Evolutionary conservation across 176 grass and related monocot genomes (phyloP).

Genomic region (Melocanna baccifera): DNA sequence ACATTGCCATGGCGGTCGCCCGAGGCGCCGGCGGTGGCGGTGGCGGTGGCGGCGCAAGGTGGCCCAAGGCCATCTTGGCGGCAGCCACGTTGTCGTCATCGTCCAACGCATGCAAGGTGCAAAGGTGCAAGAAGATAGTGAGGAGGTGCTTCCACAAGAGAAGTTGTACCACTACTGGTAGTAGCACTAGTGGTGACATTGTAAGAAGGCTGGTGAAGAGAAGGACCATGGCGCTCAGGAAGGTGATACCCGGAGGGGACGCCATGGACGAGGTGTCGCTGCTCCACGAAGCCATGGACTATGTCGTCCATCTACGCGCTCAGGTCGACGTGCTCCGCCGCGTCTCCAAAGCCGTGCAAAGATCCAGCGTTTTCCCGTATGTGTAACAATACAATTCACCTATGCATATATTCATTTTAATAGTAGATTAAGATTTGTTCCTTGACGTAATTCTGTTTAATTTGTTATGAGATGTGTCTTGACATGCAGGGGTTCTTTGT

Average conservation of each 20-base stretch:
- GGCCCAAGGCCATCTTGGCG: constrained; percentile 33
- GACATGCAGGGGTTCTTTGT: constrained; percentile 13
- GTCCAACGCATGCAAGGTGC: neutral
- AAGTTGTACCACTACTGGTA: neutral
- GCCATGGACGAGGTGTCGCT: constrained; percentile 38
- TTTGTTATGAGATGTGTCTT: neutral
- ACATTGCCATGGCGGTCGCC: constrained; percentile 55
- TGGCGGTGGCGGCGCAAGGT: constrained; percentile 7
- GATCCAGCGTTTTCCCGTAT: constrained; percentile 1
- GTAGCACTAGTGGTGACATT: neutral
- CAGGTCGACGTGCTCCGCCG: constrained; percentile 66
- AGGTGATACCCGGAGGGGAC: constrained; percentile 57
- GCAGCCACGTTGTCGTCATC: neutral
- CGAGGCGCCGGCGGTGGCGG: neutral
- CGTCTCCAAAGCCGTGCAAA: constrained; percentile 38
- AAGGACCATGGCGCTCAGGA: constrained; percentile 55
- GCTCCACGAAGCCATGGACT: constrained; percentile 66
- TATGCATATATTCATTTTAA: neutral
- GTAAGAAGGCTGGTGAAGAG: constrained; percentile 42
- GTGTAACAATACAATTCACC: neutral
- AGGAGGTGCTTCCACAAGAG: constrained; percentile 3
- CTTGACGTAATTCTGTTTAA: neutral
- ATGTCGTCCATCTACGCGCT: constrained; percentile 50
- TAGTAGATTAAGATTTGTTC: neutral
- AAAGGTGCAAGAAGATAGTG: constrained; percentile 34